A percentile compares a stretch with the other conserved stretches of the same genome.
These are phyloP conservation scores for Lavandula angustifolia DNA, from an alignment of 257 asterid genomes.

Conservation along the genomic window DNA sequence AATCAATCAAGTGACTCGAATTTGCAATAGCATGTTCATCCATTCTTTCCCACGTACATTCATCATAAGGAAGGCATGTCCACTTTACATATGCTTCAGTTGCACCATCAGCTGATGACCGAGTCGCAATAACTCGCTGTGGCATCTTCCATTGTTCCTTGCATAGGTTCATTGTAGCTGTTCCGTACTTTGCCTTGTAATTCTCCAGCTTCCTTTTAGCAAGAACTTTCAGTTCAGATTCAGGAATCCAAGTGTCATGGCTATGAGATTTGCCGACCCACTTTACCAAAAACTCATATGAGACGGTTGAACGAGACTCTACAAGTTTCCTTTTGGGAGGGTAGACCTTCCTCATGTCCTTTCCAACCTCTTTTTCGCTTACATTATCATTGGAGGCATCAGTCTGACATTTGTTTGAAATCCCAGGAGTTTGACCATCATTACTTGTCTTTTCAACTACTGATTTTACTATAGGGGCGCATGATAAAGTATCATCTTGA, in stretches of 20 bases:
- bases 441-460: constrained; percentile 32
- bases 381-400: constrained; percentile 44
- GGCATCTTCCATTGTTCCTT: constrained; percentile 92
- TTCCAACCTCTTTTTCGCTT: constrained; percentile 42
- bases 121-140: constrained; percentile 76
- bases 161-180: constrained; percentile 67
- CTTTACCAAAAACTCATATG: constrained; percentile 82
- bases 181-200: constrained; percentile 88
- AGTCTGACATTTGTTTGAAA: constrained; percentile 37
- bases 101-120: constrained; percentile 62
- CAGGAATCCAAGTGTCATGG: constrained; percentile 87
- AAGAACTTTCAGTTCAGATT: constrained; percentile 71
- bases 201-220: constrained; percentile 91
- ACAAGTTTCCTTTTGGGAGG: constrained; percentile 42
- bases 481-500: constrained; percentile 39
- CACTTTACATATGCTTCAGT: constrained; percentile 81
- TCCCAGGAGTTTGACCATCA: constrained; percentile 40
- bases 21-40: constrained; percentile 71
- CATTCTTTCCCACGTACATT: constrained; percentile 96
- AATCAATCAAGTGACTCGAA: constrained; percentile 63
- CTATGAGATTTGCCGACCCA: constrained; percentile 96
- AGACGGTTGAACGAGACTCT: constrained; percentile 44
- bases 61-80: constrained; percentile 88
- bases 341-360: constrained; percentile 32
- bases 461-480: constrained; percentile 32